Base-by-base conservation (phyloP, 2,329 filamentous ascomycete species). In the Sporothrix pseudoabietina region DNA sequence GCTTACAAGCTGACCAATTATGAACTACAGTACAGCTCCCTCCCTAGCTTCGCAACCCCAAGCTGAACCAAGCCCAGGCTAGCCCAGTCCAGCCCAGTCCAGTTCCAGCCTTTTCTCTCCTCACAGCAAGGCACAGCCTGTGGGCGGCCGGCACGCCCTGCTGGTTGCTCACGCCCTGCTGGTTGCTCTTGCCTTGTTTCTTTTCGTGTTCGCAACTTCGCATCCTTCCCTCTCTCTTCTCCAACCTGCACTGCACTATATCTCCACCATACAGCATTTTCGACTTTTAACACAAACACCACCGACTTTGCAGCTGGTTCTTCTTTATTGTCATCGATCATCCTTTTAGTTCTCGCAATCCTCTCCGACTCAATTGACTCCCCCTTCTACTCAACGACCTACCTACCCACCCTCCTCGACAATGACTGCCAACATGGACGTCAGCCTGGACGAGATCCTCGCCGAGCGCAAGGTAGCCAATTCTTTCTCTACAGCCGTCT, bases 381-480 rank as follows among this genome's bases (percentile, higher is more conserved):
- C 3, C 14, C 14, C 44, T 49, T 14, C 65, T 61, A 49, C n/a
- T 9, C 3, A 12, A 12, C 14, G 3, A 32, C 57, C 61, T 5
- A 1, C n/a, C 35, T 16, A 10, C 19, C 61, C 6, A 7, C 35
- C 16, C 10, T 16, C 22, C 35, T 26, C 26, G n/a, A 69, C 52
- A 54, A 73, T 73, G 72, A 32, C 69, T 26, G 52, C 70, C 69
- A 79, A 73, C 49, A 86, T 88, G 84, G 85, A 87, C 77, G 85
- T 84, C 77, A 87, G 85, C 73, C 84, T 88, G 44, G 86, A 88
- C 79, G 86, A 88, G 79, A 87, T 88, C 78, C 86, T 88, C 76
- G 85, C 84, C 73, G 85, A 87, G 75, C 79, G 78, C 74, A 78
- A 80, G 61, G 61, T 66, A 22, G 16, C 32, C 44, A 6, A 22